A percentile compares a stretch with the other conserved stretches of the same genome.
Evolutionary conservation across 345 rosid species (phyloP).

Genomic region (Streptanthus diversifolius): DNA sequence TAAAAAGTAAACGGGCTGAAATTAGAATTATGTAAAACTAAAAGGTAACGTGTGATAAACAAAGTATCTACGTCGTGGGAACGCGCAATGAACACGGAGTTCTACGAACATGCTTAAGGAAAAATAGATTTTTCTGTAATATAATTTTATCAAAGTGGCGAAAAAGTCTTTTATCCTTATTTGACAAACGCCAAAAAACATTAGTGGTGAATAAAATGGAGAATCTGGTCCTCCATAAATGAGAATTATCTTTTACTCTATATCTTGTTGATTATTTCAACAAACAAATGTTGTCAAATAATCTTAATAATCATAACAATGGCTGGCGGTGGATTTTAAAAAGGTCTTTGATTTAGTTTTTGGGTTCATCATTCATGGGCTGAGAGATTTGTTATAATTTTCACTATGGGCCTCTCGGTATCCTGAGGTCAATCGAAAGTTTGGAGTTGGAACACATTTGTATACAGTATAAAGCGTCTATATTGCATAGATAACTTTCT

Average conservation of each 20-base stretch:
- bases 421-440: background rate
- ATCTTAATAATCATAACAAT: background rate
- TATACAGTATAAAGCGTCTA: background rate
- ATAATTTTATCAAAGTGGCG: background rate
- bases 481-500: background rate
- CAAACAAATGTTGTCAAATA: background rate
- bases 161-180: slow-evolving; percentile 15
- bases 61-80: slow-evolving; percentile 24
- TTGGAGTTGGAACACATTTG: background rate
- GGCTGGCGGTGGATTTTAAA: background rate
- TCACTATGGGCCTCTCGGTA: background rate
- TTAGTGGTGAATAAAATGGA: background rate
- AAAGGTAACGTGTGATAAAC: background rate
- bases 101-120: slow-evolving; percentile 3
- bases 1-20: background rate
- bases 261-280: slow-evolving; percentile 6
- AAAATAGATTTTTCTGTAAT: background rate
- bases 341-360: background rate
- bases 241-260: background rate
- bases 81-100: slow-evolving; percentile 31
- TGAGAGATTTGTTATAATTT: background rate
- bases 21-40: background rate
- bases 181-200: background rate
- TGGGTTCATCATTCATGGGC: background rate
- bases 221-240: slow-evolving; percentile 28